Evolutionary conservation across 1,284 basidiomycete species (phyloP).

Genomic region (Ganoderma resinaceum): DNA sequence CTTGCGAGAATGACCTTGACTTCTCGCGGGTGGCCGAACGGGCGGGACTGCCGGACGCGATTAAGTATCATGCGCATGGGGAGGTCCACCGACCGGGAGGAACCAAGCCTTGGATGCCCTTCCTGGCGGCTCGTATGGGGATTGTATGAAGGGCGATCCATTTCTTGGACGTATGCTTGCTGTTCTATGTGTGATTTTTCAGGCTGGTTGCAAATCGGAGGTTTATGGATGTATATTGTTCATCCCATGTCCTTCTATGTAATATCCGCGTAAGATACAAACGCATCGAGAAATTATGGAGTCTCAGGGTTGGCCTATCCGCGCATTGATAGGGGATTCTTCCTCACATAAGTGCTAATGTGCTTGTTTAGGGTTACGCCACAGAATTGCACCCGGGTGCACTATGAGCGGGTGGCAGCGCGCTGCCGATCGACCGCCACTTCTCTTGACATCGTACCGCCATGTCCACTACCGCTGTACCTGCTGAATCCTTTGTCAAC

Average conservation of each 20-base stretch:
- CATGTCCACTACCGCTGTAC: neutral
- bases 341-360: too few species aligned
- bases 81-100: neutral
- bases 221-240: too few species aligned
- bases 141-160: neutral
- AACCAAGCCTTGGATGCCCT: neutral
- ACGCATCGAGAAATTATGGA: too few species aligned
- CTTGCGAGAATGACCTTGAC: neutral
- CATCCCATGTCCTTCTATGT: too few species aligned
- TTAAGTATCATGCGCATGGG: neutral
- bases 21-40: neutral
- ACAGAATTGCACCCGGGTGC: neutral
- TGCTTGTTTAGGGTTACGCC: neutral
- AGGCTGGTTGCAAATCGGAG: too few species aligned
- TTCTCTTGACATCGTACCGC: neutral
- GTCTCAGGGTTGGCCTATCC: too few species aligned
- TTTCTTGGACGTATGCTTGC: neutral
- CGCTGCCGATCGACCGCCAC: neutral
- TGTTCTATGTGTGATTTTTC: neutral
- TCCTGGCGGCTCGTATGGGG: neutral
- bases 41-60: neutral
- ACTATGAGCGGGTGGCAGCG: neutral
- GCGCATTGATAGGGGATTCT: too few species aligned
- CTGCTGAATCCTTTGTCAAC: neutral
- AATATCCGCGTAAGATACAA: too few species aligned